These are phyloP conservation scores for Cryptococcus sp. DNA, from an alignment of 1,284 basidiomycete genomes.

Conservation along the genomic window DNA sequence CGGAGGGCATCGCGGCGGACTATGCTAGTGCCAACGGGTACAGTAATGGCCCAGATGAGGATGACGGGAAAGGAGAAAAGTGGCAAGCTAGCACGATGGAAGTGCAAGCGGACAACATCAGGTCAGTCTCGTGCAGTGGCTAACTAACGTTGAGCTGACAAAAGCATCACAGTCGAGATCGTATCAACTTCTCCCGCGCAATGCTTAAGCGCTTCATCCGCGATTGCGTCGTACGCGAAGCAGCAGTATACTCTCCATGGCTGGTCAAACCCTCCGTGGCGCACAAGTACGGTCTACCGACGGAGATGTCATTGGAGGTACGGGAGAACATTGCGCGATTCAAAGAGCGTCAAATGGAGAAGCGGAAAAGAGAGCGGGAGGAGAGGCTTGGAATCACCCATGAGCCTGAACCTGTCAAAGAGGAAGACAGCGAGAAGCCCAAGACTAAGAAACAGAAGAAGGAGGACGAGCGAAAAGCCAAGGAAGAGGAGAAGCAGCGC, in stretches of 20 bases:
- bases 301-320: constrained; percentile 81
- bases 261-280: constrained; percentile 84
- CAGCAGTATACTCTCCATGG: constrained; percentile 92
- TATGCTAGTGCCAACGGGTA: constrained; percentile 24
- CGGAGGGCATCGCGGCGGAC: constrained; percentile 26
- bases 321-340: constrained; percentile 73
- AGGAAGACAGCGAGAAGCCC: constrained; percentile 51
- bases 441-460: constrained; percentile 75
- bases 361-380: constrained; percentile 67
- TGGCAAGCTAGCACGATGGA: constrained; percentile 70
- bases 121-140: no score
- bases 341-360: constrained; percentile 84
- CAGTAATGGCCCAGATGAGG: constrained; percentile 59
- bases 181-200: constrained; percentile 91
- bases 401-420: constrained; percentile 58
- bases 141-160: constrained; percentile 9
- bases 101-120: constrained; percentile 74
- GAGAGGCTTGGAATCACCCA: constrained; percentile 58
- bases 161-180: constrained; percentile 71
- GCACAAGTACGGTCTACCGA: constrained; percentile 76
- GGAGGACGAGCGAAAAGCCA: constrained; percentile 60
- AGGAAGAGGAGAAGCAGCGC: constrained; percentile 56
- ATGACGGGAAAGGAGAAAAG: constrained; percentile 50
- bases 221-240: constrained; percentile 87
- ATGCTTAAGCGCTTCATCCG: constrained; percentile 94